These are phyloP conservation scores for Rhizophagus clarus DNA, from an alignment of 192 early-diverging fungal species.

Conservation along the genomic window DNA sequence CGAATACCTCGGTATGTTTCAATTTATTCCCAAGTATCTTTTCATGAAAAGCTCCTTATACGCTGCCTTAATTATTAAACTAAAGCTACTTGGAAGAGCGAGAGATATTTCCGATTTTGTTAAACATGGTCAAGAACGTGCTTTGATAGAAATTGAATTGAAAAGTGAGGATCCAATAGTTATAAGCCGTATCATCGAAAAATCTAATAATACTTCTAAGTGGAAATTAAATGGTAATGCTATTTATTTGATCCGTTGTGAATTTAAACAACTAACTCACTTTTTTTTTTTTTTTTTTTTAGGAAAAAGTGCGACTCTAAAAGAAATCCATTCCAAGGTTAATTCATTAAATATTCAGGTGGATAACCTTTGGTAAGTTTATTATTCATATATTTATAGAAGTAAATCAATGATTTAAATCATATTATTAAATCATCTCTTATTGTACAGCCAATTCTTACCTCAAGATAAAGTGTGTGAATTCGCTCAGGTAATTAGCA, in stretches of 20 bases:
- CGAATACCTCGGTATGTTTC: constrained; percentile 57
- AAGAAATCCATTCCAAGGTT: constrained; percentile 67
- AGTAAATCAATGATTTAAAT: too few relatives aligned
- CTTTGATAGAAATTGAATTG: constrained; percentile 86
- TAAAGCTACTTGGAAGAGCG: constrained; percentile 78
- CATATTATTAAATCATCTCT: too few relatives aligned
- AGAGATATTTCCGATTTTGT: constrained; percentile 92
- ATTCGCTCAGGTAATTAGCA: constrained; percentile 74
- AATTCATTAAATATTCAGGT: constrained; percentile 82
- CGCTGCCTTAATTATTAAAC: background rate
- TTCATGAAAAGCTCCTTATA: background rate
- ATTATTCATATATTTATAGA: too few relatives aligned
- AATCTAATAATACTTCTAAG: constrained; percentile 62
- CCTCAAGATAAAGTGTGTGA: constrained; percentile 94
- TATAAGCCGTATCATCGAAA: constrained; percentile 66
- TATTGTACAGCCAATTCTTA: constrained; percentile 77
- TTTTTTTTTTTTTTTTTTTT: constrained; percentile 6
- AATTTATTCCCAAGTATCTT: background rate
- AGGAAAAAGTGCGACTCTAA: constrained; percentile 62
- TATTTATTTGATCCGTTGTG: background rate
- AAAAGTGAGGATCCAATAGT: constrained; percentile 48
- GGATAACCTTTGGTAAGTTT: constrained; percentile 85
- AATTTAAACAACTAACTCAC: background rate
- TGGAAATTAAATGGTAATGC: constrained; percentile 84
- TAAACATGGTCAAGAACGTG: constrained; percentile 81